A percentile compares a stretch with the other conserved stretches of the same genome.
phyloP scores from a whole-genome alignment of 2,329 filamentous ascomycete species.

The Aspergillus chevalieri region DNA sequence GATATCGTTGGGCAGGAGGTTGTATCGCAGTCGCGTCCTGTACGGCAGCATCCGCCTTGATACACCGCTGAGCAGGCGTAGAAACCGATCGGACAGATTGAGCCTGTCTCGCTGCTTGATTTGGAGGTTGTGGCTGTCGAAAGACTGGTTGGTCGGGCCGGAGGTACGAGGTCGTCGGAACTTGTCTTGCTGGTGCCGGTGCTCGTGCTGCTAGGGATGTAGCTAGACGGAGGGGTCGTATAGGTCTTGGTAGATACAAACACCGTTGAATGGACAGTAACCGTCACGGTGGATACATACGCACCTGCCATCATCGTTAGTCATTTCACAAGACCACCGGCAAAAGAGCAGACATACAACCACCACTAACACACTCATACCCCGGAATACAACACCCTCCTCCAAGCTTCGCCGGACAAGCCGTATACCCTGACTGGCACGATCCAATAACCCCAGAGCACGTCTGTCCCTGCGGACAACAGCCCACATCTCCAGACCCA shows the following conservation, averaged over 20 bases:
- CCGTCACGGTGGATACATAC: conserved; percentile 28
- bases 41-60: conserved; percentile 78
- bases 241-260: conserved; percentile 26
- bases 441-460: conserved; percentile 48
- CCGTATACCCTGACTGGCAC: conserved; percentile 50
- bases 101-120: conserved; percentile 27
- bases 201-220: conserved; percentile 27
- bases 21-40: conserved; percentile 75
- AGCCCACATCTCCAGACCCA: conserved; percentile 53
- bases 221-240: conserved; percentile 21
- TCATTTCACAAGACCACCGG: background rate
- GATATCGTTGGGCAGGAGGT: conserved; percentile 67
- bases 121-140: conserved; percentile 32
- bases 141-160: conserved; percentile 34
- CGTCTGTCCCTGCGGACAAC: conserved; percentile 49
- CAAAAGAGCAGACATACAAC: conserved; percentile 40
- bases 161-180: conserved; percentile 26
- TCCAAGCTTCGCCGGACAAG: conserved; percentile 49
- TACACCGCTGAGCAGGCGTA: conserved; percentile 84
- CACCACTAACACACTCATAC: conserved; percentile 51
- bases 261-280: conserved; percentile 29
- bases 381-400: conserved; percentile 59
- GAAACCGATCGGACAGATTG: conserved; percentile 76
- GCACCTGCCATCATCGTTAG: conserved; percentile 16
- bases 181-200: conserved; percentile 11